Evolutionary conservation across 352 stramenopile genomes (phyloP).

Genomic region (Globisporangium sylvaticum): DNA sequence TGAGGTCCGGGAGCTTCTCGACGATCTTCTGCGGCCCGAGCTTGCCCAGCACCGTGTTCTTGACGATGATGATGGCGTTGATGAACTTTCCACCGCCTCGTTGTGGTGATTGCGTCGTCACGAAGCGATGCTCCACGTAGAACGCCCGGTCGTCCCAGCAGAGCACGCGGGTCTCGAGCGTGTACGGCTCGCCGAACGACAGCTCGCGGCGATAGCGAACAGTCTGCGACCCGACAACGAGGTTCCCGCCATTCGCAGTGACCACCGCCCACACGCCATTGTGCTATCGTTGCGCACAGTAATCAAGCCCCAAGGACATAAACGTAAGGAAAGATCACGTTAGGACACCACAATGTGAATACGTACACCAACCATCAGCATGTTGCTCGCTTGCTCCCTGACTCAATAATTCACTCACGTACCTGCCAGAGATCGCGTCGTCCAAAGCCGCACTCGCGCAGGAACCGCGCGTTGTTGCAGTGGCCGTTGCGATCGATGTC

Average conservation of each 20-base stretch:
- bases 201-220: slow-evolving; percentile 83
- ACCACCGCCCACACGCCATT: slow-evolving; percentile 79
- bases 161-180: slow-evolving; percentile 65
- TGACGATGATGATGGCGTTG: slow-evolving; percentile 84
- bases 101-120: slow-evolving; percentile 35
- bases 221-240: slow-evolving; percentile 77
- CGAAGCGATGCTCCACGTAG: slow-evolving; percentile 86
- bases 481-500: slow-evolving; percentile 86
- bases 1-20: slow-evolving; percentile 40
- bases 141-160: slow-evolving; percentile 82
- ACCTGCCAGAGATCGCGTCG: slow-evolving; percentile 82
- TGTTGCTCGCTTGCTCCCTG: background rate
- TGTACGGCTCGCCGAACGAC: slow-evolving; percentile 61
- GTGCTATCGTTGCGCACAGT: slow-evolving; percentile 6
- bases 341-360: background rate
- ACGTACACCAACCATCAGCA: background rate
- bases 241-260: slow-evolving; percentile 49
- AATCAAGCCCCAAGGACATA: background rate
- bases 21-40: slow-evolving; percentile 58
- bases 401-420: slow-evolving; percentile 9
- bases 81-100: slow-evolving; percentile 44
- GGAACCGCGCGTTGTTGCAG: slow-evolving; percentile 82
- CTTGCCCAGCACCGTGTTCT: slow-evolving; percentile 79
- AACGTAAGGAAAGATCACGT: background rate
- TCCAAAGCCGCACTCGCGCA: slow-evolving; percentile 82